Evolutionary conservation across 129 eudicot species (phyloP), one percentile per base, ranked within the genome.

Genomic region (Flaveria trinervia): DNA sequence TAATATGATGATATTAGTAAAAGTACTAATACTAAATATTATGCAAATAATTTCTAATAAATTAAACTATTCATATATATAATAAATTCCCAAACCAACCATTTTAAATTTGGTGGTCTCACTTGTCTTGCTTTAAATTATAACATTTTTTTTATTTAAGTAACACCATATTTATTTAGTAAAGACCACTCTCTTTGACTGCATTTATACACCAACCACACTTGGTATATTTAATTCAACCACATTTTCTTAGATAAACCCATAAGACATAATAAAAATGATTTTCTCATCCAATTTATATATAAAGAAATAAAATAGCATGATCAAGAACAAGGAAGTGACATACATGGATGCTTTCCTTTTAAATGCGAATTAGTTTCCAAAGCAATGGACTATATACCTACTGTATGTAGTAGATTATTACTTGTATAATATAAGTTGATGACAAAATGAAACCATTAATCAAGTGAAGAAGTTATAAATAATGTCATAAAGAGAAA

Each of bases 141-240:
- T 14, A 15, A 0, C 7, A 16, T 51, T 13, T 50, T 59, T 60
- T 18, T 73, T 9, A 11, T 7, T 25, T 23, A 16, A 49, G 41
- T 36, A 36, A 36, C 41, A 4, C 39, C 51, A 36, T n/a, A 5
- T 17, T 6, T 5, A 12, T 28, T 18, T n/a, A 28, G 28, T 23
- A 52, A 16, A 20, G 75, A 68, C 74, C 59, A 17, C 75, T 18
- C 22, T 16, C 46, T 55, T 77, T 67, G 81, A 77, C 80, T 77
- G 44, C 48, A 77, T 67, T 77, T 39, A 77, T 68, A 77, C 68
- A 77, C 57, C 60, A 55, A 77, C 56, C 59, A 45, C 48, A 68
- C 46, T 68, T 77, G 65, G 68, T 65, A 30, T 43, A 77, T 43
- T 68, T 67, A 67, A 77, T 54, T 77, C 44, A 14, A 43, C 44